These are phyloP conservation scores for Corchorus olitorius DNA, from an alignment of 345 rosid species.

Conservation along the genomic window DNA sequence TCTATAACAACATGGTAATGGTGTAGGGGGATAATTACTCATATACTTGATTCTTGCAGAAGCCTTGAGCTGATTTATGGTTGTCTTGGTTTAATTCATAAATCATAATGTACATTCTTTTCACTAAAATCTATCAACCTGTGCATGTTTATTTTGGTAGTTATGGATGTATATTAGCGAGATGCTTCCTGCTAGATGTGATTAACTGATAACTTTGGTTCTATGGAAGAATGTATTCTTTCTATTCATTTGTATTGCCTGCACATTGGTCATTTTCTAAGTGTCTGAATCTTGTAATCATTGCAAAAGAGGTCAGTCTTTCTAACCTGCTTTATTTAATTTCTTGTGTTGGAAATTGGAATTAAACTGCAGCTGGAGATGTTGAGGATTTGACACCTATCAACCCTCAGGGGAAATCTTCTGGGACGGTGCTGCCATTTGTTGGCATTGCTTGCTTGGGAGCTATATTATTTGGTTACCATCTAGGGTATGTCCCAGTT, in stretches of 20 bases:
- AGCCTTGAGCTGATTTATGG: background rate
- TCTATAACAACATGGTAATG: background rate
- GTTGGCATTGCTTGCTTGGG: conserved; percentile 97
- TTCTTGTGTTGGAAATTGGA: conserved; percentile 9
- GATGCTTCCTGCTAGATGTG: background rate
- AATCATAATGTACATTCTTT: background rate
- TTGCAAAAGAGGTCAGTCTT: conserved; percentile 1
- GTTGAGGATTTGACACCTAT: conserved; percentile 56
- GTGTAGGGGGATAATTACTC: background rate
- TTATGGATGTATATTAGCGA: background rate
- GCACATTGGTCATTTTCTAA: background rate
- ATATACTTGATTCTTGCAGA: background rate
- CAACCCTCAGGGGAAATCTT: conserved; percentile 50
- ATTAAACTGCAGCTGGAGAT: conserved; percentile 58
- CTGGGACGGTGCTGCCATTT: conserved; percentile 82
- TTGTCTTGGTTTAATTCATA: background rate
- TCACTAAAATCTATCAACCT: background rate
- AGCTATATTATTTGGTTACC: conserved; percentile 94
- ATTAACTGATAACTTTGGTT: background rate
- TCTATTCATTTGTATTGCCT: background rate
- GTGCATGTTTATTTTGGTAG: background rate
- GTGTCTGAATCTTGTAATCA: background rate
- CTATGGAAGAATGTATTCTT: background rate
- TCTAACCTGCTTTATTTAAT: background rate
- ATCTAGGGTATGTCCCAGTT: conserved; percentile 68